These are phyloP conservation scores for Populus hybrid DNA, from an alignment of 441 rosid species.

Conservation along the genomic window DNA sequence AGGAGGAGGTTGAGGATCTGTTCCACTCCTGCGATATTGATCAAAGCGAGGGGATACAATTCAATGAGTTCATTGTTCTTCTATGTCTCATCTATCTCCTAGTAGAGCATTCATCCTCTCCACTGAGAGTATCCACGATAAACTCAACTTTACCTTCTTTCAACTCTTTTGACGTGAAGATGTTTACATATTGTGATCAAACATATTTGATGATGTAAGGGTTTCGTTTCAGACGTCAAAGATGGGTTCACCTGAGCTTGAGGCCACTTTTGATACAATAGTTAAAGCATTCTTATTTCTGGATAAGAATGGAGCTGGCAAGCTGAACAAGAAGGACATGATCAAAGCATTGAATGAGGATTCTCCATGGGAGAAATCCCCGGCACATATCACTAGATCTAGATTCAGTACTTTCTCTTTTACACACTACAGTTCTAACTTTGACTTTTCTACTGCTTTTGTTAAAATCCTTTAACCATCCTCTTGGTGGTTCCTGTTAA, in stretches of 20 bases:
- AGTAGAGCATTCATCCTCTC: conserved; percentile 43
- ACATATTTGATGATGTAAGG: conserved; percentile 15
- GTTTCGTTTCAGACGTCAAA: conserved; percentile 36
- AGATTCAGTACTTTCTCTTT: conserved; percentile 46
- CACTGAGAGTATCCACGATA: conserved; percentile 24
- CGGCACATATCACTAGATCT: conserved; percentile 47
- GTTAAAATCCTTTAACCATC: conserved; percentile 6
- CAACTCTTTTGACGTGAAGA: not conserved
- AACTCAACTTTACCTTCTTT: conserved; percentile 14
- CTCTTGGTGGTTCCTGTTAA: conserved; percentile 17
- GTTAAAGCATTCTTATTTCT: conserved; percentile 76
- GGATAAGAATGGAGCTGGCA: conserved; percentile 74
- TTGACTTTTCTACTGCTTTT: not conserved
- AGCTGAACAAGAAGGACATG: conserved; percentile 63
- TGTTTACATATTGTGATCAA: conserved; percentile 2
- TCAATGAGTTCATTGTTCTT: conserved; percentile 77
- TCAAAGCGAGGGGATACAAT: conserved; percentile 70
- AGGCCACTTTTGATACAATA: conserved; percentile 62
- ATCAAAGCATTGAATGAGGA: conserved; percentile 59
- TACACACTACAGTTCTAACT: conserved; percentile 8
- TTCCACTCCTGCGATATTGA: conserved; percentile 75
- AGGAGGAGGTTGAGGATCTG: conserved; percentile 63
- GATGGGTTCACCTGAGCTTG: conserved; percentile 45
- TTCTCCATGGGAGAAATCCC: conserved; percentile 65
- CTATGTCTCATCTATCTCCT: conserved; percentile 71